Conservation (phyloP, 139 green algal genomes). For the Mychonastes homosphaera region DNA sequence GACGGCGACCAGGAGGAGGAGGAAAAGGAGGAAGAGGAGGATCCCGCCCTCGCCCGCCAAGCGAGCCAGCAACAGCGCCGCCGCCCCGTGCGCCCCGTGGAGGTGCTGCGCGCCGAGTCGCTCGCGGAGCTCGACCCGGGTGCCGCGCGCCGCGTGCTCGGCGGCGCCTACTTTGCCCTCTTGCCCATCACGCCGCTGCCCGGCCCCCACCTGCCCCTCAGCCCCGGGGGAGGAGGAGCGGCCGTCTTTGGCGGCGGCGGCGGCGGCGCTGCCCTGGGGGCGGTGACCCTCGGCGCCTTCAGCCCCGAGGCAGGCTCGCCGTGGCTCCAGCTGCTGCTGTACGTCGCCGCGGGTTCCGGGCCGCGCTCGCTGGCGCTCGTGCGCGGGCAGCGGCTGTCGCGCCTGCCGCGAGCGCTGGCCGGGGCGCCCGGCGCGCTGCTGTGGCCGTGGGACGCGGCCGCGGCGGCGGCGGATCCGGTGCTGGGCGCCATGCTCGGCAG, state of each 20-base stretch:
- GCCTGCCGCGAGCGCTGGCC: constrained; percentile 41
- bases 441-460: constrained; percentile 49
- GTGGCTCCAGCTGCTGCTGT: constrained; percentile 70
- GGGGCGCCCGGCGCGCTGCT: constrained; percentile 41
- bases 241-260: too few relatives aligned
- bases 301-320: constrained; percentile 45
- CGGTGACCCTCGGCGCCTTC: constrained; percentile 16
- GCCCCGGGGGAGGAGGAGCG: constrained; percentile 9
- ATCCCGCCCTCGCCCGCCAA: too few relatives aligned
- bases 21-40: too few relatives aligned
- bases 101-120: constrained; percentile 76
- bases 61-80: too few relatives aligned
- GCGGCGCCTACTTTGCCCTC: constrained; percentile 58
- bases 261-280: too few relatives aligned
- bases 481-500: not conserved
- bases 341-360: constrained; percentile 31
- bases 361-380: constrained; percentile 51
- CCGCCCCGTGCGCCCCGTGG: constrained; percentile 33
- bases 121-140: constrained; percentile 49
- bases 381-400: constrained; percentile 47
- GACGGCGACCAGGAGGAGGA: too few relatives aligned
- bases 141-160: constrained; percentile 44
- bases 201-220: constrained; percentile 51
- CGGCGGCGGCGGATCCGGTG: constrained; percentile 31
- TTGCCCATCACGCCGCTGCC: constrained; percentile 60